phyloP scores from a whole-genome alignment of 2,329 filamentous ascomycete species.

The Albophoma yamanashiensis region DNA sequence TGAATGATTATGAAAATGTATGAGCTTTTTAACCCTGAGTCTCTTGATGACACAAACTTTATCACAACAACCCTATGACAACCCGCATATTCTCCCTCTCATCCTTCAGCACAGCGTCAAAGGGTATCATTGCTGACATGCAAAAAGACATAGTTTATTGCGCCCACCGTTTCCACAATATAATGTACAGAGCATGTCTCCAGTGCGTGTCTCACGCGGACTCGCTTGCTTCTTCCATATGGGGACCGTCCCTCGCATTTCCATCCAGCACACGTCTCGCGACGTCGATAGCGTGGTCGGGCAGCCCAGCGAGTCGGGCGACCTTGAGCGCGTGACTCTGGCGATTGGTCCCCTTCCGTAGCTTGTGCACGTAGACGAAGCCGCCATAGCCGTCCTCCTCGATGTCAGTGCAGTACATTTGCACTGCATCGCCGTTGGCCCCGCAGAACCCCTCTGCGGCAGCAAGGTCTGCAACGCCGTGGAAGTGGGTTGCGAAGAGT shows the following conservation, averaged over 20 bases:
- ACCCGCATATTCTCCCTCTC: slow-evolving; percentile 11
- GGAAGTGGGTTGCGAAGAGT: slow-evolving; percentile 94
- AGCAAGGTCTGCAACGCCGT: slow-evolving; percentile 71
- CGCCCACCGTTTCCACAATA: too few relatives aligned
- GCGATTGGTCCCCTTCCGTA: slow-evolving; percentile 74
- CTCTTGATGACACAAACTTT: slow-evolving; percentile 40
- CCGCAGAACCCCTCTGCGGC: slow-evolving; percentile 33
- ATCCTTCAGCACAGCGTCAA: slow-evolving; percentile 10
- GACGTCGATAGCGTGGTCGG: slow-evolving; percentile 57
- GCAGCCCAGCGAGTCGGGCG: slow-evolving; percentile 75
- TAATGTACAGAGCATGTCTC: background rate
- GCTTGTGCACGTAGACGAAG: slow-evolving; percentile 78
- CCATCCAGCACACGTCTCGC: slow-evolving; percentile 47
- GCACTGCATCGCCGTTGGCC: slow-evolving; percentile 35
- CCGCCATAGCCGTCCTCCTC: slow-evolving; percentile 58
- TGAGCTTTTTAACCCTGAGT: slow-evolving; percentile 62
- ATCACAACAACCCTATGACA: slow-evolving; percentile 50
- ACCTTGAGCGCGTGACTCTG: slow-evolving; percentile 91
- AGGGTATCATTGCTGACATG: slow-evolving; percentile 29
- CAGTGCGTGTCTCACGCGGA: background rate
- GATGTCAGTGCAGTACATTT: slow-evolving; percentile 82
- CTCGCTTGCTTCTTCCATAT: slow-evolving; percentile 3
- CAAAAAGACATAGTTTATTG: slow-evolving; percentile 6
- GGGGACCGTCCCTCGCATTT: slow-evolving; percentile 1
- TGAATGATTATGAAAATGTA: slow-evolving; percentile 46